Evolutionary conservation across 441 rosid genomes (phyloP).

Genomic region (Viola pubescens): DNA sequence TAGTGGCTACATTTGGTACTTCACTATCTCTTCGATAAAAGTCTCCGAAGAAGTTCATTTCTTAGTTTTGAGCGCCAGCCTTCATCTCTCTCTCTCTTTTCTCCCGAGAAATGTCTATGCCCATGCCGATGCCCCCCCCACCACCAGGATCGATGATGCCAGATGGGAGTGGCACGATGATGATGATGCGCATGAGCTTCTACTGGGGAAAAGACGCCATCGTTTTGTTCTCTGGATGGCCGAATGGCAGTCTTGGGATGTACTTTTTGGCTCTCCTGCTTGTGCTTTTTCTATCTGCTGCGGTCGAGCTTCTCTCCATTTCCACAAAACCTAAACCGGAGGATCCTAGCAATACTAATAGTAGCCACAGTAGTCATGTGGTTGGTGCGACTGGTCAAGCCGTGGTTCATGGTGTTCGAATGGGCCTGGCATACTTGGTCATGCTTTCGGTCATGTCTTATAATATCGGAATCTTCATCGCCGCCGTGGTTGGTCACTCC

Average conservation of each 20-base stretch:
- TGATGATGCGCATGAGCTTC: constrained; percentile 50
- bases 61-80: not conserved
- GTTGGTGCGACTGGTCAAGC: constrained; percentile 19
- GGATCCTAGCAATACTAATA: too few species aligned
- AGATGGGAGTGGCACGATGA: constrained; percentile 17
- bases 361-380: constrained; percentile 6
- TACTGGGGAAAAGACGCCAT: constrained; percentile 54
- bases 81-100: not conserved
- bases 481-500: constrained; percentile 41
- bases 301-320: constrained; percentile 29
- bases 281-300: constrained; percentile 33
- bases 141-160: constrained; percentile 13
- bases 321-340: constrained; percentile 4
- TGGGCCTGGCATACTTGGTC: constrained; percentile 46
- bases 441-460: constrained; percentile 63
- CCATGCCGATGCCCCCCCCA: not conserved
- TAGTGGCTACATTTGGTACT: too few species aligned
- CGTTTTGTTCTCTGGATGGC: constrained; percentile 54
- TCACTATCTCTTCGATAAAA: too few species aligned
- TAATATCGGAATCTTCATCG: constrained; percentile 51
- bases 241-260: constrained; percentile 38
- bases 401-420: constrained; percentile 21
- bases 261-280: constrained; percentile 34
- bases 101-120: not conserved
- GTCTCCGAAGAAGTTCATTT: too few species aligned